These are phyloP conservation scores for Barnettozyma salicaria DNA, from an alignment of 805 yeast species.

Conservation along the genomic window DNA sequence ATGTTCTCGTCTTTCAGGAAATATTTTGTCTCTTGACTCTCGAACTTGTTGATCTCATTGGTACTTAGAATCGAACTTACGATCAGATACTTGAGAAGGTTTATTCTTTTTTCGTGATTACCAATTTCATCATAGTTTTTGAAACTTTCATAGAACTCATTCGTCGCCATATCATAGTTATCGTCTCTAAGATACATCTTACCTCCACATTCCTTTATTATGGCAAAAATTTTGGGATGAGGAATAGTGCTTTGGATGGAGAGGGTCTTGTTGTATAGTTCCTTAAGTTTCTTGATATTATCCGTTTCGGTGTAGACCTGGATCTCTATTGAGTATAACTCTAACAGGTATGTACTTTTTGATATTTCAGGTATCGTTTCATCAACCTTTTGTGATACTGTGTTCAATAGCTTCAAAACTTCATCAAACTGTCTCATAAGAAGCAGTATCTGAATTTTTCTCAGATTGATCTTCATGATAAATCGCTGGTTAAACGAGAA, in stretches of 20 bases:
- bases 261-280: conserved; percentile 44
- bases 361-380: conserved; percentile 38
- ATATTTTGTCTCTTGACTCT: conserved; percentile 26
- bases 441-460: conserved; percentile 35
- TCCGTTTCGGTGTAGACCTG: conserved; percentile 40
- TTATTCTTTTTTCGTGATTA: conserved; percentile 48
- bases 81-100: conserved; percentile 54
- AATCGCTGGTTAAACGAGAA: conserved; percentile 32
- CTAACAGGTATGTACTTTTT: conserved; percentile 45
- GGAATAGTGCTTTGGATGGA: conserved; percentile 56
- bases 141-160: conserved; percentile 49
- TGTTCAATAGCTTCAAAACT: conserved; percentile 31
- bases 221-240: conserved; percentile 69
- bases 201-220: conserved; percentile 74
- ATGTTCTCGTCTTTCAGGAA: conserved; percentile 23
- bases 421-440: conserved; percentile 26
- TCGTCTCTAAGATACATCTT: conserved; percentile 54
- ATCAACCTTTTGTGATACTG: conserved; percentile 34
- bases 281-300: conserved; percentile 35
- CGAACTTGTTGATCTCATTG: conserved; percentile 36
- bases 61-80: conserved; percentile 49
- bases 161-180: conserved; percentile 52
- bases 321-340: conserved; percentile 62
- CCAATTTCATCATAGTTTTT: conserved; percentile 63
- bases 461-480: conserved; percentile 43